Conservation (phyloP, 2,329 filamentous ascomycete genomes). For the Colletotrichum neosansevieriae region DNA sequence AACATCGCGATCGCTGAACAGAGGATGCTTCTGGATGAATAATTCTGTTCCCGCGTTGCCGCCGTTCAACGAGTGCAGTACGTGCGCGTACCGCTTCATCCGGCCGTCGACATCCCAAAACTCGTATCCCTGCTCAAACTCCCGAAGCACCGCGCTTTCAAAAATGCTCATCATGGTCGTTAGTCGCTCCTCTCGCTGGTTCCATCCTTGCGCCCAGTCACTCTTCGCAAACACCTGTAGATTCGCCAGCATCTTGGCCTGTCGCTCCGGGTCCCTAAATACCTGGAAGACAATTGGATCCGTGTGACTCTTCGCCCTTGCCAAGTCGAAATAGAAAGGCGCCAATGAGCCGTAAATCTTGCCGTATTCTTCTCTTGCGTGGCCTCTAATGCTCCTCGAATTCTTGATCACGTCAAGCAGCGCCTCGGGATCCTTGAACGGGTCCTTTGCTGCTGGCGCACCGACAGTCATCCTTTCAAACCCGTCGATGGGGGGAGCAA, state of each 20-base stretch:
- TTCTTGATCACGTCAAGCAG: conserved; percentile 77
- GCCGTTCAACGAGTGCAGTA: conserved; percentile 85
- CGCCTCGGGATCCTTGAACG: conserved; percentile 69
- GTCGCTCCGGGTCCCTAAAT: conserved; percentile 88
- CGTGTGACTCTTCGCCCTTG: conserved; percentile 76
- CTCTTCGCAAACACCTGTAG: conserved; percentile 82
- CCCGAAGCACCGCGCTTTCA: conserved; percentile 87
- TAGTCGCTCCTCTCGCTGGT: conserved; percentile 77
- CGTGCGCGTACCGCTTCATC: conserved; percentile 90
- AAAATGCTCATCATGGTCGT: conserved; percentile 83
- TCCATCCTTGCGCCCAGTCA: conserved; percentile 83
- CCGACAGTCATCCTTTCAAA: conserved; percentile 81
- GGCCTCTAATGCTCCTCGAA: conserved; percentile 83
- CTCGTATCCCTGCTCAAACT: conserved; percentile 94
- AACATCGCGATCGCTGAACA: conserved; percentile 80
- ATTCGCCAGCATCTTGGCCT: conserved; percentile 90
- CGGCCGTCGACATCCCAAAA: conserved; percentile 87
- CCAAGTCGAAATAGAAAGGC: conserved; percentile 89
- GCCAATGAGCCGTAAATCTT: conserved; percentile 89
- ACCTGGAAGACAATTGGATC: conserved; percentile 88
- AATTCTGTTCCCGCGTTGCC: conserved; percentile 83
- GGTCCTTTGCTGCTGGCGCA: conserved; percentile 55
- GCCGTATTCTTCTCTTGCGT: conserved; percentile 89
- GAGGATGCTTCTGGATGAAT: conserved; percentile 89
- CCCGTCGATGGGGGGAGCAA: conserved; percentile 65